Evolutionary conservation across 371 early-diverging fungal species (phyloP), one percentile per base, ranked within the genome.

Genomic region (Paraphysoderma sedebokerense): DNA sequence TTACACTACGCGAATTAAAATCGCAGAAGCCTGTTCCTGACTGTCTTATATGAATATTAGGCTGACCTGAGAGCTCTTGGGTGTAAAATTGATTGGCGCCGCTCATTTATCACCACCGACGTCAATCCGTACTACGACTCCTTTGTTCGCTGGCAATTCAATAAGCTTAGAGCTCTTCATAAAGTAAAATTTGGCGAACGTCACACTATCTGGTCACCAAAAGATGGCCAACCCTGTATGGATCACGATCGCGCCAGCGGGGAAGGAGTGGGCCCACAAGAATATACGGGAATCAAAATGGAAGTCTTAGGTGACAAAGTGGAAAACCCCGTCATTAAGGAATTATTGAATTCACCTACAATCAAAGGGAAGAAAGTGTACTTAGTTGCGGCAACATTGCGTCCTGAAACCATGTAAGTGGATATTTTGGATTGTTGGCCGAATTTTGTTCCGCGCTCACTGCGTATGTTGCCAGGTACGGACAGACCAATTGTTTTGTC

Each of bases 61-160:
- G 48, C 56, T 19, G 97, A 98, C 61, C 61, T 92, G 52, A 81
- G 76, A 48, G 68, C 73, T 28, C 74, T 98, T 54, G 95, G 98
- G 39, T 72, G 77, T 48, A 86, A 91, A 63, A 81, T 96, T 35
- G 99, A 99, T 67, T 98, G 96, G 97, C 81, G 98, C 50, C 79
- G 99, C 54, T 81, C 91, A 13, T 99, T 99, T 72, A 82, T 98
- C 56, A 99, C 99, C 42, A 99, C 99, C 24, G 98, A 99, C 57
- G 80, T 82, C 52, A 99, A 99, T 65, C 93, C 92, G 38, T 98
- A 87, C 76, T 99, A 92, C 60, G 99, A 99, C 65, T 84, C 92
- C 11, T 99, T 99, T 69, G 82, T 98, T 17, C 82, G 86, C 51
- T 99, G 98, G 98, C 99, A 99, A 64, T 98, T 99, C 76, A 84